A percentile compares a stretch with the other conserved stretches of the same genome.
These are phyloP conservation scores for Cicer bijugum DNA, from an alignment of 306 rosid genomes.

Conservation along the genomic window DNA sequence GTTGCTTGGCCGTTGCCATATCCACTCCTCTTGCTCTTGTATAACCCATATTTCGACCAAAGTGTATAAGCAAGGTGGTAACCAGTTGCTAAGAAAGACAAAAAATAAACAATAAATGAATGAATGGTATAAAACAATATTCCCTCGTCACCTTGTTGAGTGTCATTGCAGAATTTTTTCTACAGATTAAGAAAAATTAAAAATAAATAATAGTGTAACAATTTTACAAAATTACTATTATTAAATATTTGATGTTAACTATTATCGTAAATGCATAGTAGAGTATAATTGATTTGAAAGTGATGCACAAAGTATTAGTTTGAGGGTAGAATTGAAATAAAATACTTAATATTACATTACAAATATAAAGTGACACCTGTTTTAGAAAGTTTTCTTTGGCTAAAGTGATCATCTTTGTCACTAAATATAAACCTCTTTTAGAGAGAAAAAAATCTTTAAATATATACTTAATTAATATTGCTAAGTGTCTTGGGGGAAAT, in stretches of 20 bases:
- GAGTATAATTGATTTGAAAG: too few relatives aligned
- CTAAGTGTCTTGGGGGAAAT: neutral
- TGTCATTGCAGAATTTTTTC: neutral
- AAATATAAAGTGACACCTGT: too few relatives aligned
- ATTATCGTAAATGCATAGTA: too few relatives aligned
- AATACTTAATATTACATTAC: too few relatives aligned
- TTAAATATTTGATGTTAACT: too few relatives aligned
- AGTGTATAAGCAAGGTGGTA: conserved; percentile 72
- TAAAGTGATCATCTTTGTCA: neutral
- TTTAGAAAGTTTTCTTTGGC: too few relatives aligned
- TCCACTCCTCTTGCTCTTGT: conserved; percentile 69
- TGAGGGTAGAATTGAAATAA: too few relatives aligned
- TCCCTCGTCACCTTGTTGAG: too few relatives aligned
- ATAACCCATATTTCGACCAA: conserved; percentile 73
- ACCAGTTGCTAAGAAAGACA: conserved; percentile 72
- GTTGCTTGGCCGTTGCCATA: conserved; percentile 71
- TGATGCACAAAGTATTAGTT: too few relatives aligned
- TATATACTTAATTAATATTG: neutral
- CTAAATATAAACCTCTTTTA: neutral
- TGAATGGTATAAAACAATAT: conserved; percentile 4
- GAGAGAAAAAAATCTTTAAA: neutral
- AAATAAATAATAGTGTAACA: neutral
- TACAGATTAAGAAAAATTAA: neutral
- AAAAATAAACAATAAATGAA: conserved; percentile 19
- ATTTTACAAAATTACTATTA: too few relatives aligned